A percentile compares a stretch with the other conserved stretches of the same genome.
Conservation (phyloP, 2,329 filamentous ascomycete species). For the Calonectria leucothoes region DNA sequence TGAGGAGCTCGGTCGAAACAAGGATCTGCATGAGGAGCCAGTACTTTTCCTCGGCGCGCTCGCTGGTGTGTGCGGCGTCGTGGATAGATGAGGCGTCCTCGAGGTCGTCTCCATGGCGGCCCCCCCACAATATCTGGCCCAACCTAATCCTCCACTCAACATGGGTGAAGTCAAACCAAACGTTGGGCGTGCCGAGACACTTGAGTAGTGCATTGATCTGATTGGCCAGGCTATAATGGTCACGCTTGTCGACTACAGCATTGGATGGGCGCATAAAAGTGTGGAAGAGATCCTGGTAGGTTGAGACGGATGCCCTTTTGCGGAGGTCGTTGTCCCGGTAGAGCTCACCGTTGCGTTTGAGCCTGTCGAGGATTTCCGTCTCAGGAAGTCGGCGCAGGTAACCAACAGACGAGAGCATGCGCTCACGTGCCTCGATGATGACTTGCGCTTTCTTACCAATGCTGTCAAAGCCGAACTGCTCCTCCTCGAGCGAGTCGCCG, state of each 20-base stretch:
- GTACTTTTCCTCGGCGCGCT: conserved; percentile 71
- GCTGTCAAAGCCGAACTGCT: conserved; percentile 70
- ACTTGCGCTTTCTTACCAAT: conserved; percentile 65
- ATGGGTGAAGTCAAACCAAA: conserved; percentile 80
- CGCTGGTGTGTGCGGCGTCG: conserved; percentile 59
- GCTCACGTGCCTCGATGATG: conserved; percentile 68
- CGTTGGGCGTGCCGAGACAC: conserved; percentile 71
- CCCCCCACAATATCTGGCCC: conserved; percentile 78
- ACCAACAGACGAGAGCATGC: conserved; percentile 64
- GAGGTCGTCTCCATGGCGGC: conserved; percentile 61
- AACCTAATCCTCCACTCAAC: conserved; percentile 81
- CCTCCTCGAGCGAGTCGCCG: conserved; percentile 72
- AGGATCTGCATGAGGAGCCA: conserved; percentile 76
- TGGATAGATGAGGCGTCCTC: conserved; percentile 64
- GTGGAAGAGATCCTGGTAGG: conserved; percentile 72
- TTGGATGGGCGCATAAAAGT: conserved; percentile 69
- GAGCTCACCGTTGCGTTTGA: conserved; percentile 66
- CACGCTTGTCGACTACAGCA: conserved; percentile 65
- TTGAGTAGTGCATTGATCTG: conserved; percentile 77
- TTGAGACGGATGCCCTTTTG: conserved; percentile 64
- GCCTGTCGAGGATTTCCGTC: conserved; percentile 67
- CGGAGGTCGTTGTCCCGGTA: conserved; percentile 65
- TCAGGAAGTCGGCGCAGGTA: conserved; percentile 69
- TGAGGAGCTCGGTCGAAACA: conserved; percentile 72
- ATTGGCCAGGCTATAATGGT: conserved; percentile 73